phyloP scores from a whole-genome alignment of 257 asterid species.

The Forsythia suspensa region DNA sequence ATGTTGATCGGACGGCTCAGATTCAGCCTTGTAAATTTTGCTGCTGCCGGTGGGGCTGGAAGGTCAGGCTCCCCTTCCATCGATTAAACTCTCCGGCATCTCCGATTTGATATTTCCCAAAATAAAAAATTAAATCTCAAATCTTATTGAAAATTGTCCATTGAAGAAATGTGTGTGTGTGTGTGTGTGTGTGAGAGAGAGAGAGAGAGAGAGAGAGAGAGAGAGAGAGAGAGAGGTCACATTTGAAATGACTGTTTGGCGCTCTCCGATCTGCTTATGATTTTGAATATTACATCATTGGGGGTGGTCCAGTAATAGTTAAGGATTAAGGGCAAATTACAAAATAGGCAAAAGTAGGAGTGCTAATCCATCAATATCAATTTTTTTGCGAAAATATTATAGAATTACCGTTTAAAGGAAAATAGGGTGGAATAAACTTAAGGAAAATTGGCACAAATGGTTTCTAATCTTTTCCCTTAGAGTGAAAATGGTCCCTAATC shows the following conservation, averaged over 20 bases:
- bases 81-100: conserved; percentile 47
- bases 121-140: background rate
- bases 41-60: conserved; percentile 52
- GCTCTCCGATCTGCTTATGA: conserved; percentile 19
- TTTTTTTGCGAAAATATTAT: too few relatives aligned
- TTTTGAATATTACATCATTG: background rate
- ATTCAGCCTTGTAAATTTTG: conserved; percentile 42
- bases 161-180: conserved; percentile 24
- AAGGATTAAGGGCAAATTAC: too few relatives aligned
- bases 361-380: too few relatives aligned
- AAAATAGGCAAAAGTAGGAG: too few relatives aligned
- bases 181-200: conserved; percentile 4
- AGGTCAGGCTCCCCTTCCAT: conserved; percentile 91
- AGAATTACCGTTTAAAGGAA: too few relatives aligned
- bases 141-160: conserved; percentile 27
- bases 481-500: too few relatives aligned
- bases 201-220: background rate
- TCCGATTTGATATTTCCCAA: conserved; percentile 23
- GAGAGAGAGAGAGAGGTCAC: background rate
- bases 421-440: too few relatives aligned
- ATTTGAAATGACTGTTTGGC: conserved; percentile 34
- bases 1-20: conserved; percentile 55
- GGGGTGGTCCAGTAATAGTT: background rate
- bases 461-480: too few relatives aligned
- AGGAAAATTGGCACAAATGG: too few relatives aligned